Conservation (phyloP, 2,329 filamentous ascomycete genomes). For the Calycina marina region DNA sequence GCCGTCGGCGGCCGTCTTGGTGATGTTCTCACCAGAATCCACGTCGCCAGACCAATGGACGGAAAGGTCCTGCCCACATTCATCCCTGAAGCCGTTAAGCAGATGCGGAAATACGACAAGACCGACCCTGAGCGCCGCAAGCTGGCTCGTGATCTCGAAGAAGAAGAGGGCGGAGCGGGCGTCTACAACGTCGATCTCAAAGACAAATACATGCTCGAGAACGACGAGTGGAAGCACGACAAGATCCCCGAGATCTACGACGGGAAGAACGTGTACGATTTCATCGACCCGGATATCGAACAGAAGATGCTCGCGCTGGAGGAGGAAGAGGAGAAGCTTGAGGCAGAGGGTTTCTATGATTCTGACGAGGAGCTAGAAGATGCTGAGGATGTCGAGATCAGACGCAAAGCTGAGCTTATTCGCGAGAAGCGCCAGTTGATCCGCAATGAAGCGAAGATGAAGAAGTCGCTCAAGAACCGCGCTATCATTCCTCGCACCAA, state of each 20-base stretch:
- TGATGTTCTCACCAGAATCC: constrained; percentile 85
- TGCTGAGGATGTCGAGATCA: constrained; percentile 72
- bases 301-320: constrained; percentile 81
- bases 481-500: constrained; percentile 79
- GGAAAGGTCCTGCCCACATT: constrained; percentile 67
- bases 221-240: constrained; percentile 92
- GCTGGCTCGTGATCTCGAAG: constrained; percentile 77
- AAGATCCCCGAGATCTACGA: constrained; percentile 88
- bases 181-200: constrained; percentile 92
- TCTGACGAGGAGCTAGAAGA: constrained; percentile 70
- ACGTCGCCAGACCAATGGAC: constrained; percentile 87
- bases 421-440: constrained; percentile 88
- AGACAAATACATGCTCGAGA: constrained; percentile 73
- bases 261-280: constrained; percentile 96
- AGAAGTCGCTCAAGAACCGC: constrained; percentile 94
- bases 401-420: constrained; percentile 88
- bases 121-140: constrained; percentile 69
- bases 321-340: constrained; percentile 85
- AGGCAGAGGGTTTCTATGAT: constrained; percentile 88
- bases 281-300: constrained; percentile 92
- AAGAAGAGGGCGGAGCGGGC: constrained; percentile 84
- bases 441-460: constrained; percentile 87
- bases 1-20: constrained; percentile 68
- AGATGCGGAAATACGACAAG: constrained; percentile 79
- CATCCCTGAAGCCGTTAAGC: constrained; percentile 74